These are phyloP conservation scores for Biancaea sappan DNA, from an alignment of 306 rosid species.

Conservation along the genomic window DNA sequence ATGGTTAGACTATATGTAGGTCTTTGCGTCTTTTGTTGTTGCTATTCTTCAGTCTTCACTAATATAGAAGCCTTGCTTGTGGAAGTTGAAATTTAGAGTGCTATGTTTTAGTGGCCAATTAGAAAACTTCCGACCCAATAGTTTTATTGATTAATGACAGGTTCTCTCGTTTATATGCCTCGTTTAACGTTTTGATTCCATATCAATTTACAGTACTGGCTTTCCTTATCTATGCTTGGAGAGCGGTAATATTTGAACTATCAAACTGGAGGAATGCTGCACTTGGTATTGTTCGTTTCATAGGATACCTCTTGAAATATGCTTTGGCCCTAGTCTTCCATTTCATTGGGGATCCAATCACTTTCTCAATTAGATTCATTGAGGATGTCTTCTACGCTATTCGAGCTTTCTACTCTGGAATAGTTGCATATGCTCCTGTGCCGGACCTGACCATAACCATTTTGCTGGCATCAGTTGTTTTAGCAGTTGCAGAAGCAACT, in stretches of 20 bases:
- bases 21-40: slow-evolving; percentile 14
- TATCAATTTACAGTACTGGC: slow-evolving; percentile 60
- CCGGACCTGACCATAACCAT: slow-evolving; percentile 60
- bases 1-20: background rate
- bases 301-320: slow-evolving; percentile 60
- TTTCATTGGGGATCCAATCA: slow-evolving; percentile 81
- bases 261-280: slow-evolving; percentile 75
- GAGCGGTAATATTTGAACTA: slow-evolving; percentile 83
- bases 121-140: slow-evolving; percentile 6
- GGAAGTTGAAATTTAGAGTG: background rate
- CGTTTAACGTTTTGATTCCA: slow-evolving; percentile 16
- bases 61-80: background rate
- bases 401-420: slow-evolving; percentile 75
- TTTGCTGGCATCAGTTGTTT: slow-evolving; percentile 64
- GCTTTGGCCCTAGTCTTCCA: slow-evolving; percentile 58
- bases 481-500: slow-evolving; percentile 78
- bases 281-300: slow-evolving; percentile 47
- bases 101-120: background rate
- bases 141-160: background rate
- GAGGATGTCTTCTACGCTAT: slow-evolving; percentile 62
- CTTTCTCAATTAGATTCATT: slow-evolving; percentile 54
- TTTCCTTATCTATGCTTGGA: slow-evolving; percentile 90
- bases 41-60: slow-evolving; percentile 13
- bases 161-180: background rate
- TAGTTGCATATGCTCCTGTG: slow-evolving; percentile 73